These are phyloP conservation scores for Pouteria glomerata DNA, from an alignment of 148 eudicot genomes.

Conservation along the genomic window DNA sequence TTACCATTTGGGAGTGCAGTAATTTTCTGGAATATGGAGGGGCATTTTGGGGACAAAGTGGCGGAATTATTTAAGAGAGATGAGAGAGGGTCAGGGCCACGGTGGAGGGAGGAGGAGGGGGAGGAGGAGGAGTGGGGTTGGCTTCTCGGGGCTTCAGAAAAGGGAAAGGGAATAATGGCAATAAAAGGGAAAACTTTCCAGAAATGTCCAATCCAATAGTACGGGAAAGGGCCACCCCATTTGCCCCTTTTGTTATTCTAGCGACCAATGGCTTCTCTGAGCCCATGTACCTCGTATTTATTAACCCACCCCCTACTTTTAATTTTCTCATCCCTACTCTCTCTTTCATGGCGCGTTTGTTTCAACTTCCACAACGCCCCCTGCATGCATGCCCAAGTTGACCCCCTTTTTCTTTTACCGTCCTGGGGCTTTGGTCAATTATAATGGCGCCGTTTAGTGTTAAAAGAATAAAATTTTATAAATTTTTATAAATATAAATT, in stretches of 20 bases:
- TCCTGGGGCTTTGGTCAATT: no score
- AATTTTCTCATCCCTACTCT: background rate
- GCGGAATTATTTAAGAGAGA: constrained; percentile 4
- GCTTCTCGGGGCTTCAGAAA: constrained; percentile 1
- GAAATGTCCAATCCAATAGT: constrained; percentile 27
- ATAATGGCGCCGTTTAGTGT: no score
- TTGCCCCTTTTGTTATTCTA: background rate
- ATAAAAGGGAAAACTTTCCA: constrained; percentile 18
- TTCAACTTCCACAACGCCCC: no score
- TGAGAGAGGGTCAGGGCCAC: background rate
- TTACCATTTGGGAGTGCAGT: constrained; percentile 9
- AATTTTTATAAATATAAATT: no score
- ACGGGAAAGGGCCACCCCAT: constrained; percentile 11
- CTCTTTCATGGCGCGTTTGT: background rate
- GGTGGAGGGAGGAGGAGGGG: background rate
- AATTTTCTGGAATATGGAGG: background rate
- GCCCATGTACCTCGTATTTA: constrained; percentile 2
- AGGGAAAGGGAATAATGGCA: constrained; percentile 15
- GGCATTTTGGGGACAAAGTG: background rate
- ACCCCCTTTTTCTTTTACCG: no score
- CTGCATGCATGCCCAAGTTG: no score
- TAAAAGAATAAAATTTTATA: no score
- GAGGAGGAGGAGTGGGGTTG: background rate
- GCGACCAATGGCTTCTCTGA: background rate
- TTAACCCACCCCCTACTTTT: background rate